Evolutionary conservation across 1,284 basidiomycete species (phyloP).

Genomic region (Fistulina hepatica): DNA sequence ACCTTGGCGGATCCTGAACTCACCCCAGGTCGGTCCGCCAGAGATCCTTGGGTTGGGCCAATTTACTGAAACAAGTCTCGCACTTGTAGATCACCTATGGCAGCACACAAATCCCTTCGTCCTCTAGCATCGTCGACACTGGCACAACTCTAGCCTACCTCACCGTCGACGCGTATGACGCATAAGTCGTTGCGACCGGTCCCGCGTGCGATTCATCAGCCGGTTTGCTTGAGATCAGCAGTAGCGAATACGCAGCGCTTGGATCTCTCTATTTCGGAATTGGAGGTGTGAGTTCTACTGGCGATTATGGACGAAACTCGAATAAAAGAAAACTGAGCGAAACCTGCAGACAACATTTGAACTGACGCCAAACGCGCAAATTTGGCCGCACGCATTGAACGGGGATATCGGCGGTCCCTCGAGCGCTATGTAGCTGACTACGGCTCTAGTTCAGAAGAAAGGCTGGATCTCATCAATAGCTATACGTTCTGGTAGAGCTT

Average conservation of each 20-base stretch:
- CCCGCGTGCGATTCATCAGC: background rate
- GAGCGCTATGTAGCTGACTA: background rate
- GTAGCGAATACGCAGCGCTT: background rate
- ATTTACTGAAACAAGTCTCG: constrained; percentile 41
- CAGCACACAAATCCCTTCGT: constrained; percentile 32
- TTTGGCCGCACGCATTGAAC: constrained; percentile 1
- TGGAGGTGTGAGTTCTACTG: constrained; percentile 17
- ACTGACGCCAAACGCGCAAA: constrained; percentile 28
- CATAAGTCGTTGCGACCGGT: background rate
- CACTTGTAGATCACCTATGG: constrained; percentile 10
- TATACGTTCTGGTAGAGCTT: constrained; percentile 1
- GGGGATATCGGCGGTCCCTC: background rate
- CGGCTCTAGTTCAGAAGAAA: background rate
- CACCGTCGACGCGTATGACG: background rate
- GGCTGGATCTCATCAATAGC: constrained; percentile 2
- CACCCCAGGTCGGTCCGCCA: constrained; percentile 40
- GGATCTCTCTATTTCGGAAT: background rate
- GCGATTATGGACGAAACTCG: background rate
- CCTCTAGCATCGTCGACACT: constrained; percentile 59
- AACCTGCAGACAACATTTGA: constrained; percentile 18
- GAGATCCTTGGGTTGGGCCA: constrained; percentile 35
- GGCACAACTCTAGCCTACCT: constrained; percentile 19
- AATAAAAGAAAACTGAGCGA: background rate
- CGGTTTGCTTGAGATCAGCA: background rate
- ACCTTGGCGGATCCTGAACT: constrained; percentile 26